Base-by-base conservation (phyloP, 1,284 basidiomycete species). In the Trichosporon inkin region DNA sequence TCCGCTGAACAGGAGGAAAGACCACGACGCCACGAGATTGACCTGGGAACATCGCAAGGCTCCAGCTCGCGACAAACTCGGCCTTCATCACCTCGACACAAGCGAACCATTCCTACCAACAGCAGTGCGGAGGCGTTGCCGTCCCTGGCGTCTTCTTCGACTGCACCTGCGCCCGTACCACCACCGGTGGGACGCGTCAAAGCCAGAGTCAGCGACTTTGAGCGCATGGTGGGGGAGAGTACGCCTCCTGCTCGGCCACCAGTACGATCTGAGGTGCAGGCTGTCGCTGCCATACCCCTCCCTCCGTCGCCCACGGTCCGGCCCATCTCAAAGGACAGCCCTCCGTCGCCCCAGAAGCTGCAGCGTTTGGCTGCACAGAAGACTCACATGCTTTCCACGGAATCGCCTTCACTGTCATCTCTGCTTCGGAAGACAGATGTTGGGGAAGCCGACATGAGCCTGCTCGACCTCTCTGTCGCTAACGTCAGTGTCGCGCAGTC, bases 351-450 rank as follows among this genome's bases (percentile, higher is more conserved):
- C 7, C 35, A 38, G 4, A 16, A 19, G 4, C 10, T 16, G 19
- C 20, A 41, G 19, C 44, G 44, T 8, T 14, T 32, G 14, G 44
- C 24, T 32, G 22, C 44, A 13, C 44, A n/a, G 7, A 28, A 28
- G 14, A 49, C 11, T 5, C 44, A 32, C 22, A 28, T 13, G 22
- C 44, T 22, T 3, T 37, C 36, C 20, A 22, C 47, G 1, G 58
- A 60, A 13, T 64, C 63, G n/a, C 63, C 63, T 0, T 60, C 60
- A 2, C 36, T 64, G 4, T 60, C 63, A 0, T 56, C 57, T 41
- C 56, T 64, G 1, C 38, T 64, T 0, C 32, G 32, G 14, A 40
- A 40, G 54, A 55, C 16, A 17, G 39, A 41, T 14, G 40, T 20
- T n/a, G 32, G 24, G n/a, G 14, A 40, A 14, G 24, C 47, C 34